A percentile compares a stretch with the other conserved stretches of the same genome.
Conservation (phyloP, 768 basidiomycete species). For the Mrakia frigida region DNA sequence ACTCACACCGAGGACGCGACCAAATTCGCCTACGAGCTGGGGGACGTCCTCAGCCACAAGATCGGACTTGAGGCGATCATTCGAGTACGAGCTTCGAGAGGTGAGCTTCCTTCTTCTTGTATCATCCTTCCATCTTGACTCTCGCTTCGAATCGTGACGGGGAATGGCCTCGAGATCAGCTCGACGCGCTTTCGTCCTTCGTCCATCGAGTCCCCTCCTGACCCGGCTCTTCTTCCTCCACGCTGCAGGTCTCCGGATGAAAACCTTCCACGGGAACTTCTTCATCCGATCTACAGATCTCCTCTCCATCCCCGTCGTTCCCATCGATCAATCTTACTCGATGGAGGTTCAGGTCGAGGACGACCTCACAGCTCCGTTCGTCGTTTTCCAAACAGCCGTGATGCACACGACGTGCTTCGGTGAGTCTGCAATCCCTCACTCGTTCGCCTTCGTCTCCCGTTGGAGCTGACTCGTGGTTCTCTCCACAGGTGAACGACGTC, state of each 20-base stretch:
- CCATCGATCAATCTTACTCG: conserved; percentile 89
- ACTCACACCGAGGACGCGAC: conserved; percentile 88
- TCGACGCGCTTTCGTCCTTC: not conserved
- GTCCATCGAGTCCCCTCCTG: not conserved
- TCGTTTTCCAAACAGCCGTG: conserved; percentile 90
- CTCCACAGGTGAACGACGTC: conserved; percentile 68
- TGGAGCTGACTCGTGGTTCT: too few species aligned
- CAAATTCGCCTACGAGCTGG: conserved; percentile 97
- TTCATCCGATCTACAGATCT: conserved; percentile 96
- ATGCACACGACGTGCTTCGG: conserved; percentile 91
- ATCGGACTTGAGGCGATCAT: conserved; percentile 97
- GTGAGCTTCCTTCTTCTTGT: conserved; percentile 46
- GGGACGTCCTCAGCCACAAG: conserved; percentile 82
- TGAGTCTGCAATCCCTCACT: conserved; percentile 37
- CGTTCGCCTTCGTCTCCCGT: not conserved
- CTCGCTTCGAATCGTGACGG: not conserved
- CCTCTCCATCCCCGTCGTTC: conserved; percentile 89
- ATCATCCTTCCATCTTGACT: not conserved
- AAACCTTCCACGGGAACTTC: conserved; percentile 97
- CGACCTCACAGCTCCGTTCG: conserved; percentile 79
- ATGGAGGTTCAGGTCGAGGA: conserved; percentile 96
- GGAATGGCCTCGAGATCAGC: too few species aligned
- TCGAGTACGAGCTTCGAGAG: conserved; percentile 94
- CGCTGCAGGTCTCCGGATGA: conserved; percentile 74
- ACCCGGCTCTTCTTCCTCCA: not conserved